A percentile compares a stretch with the other conserved stretches of the same genome.
phyloP scores from a whole-genome alignment of 805 yeast species.

The Gaillardinia entomophila region DNA sequence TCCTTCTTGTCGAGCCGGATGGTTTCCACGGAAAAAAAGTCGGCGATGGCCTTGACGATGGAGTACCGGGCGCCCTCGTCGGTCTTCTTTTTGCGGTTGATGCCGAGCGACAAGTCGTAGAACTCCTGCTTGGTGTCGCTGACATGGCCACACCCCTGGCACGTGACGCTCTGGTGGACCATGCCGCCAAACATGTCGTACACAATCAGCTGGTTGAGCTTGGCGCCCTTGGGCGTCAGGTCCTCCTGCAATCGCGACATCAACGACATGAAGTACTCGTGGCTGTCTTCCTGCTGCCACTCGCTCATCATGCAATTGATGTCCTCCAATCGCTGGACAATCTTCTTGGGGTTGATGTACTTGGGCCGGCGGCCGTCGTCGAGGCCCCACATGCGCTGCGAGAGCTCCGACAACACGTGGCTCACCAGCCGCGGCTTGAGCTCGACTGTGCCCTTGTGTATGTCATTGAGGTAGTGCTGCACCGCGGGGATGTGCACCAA shows the following conservation, averaged over 20 bases:
- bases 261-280: constrained; percentile 92
- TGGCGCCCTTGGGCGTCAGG: constrained; percentile 83
- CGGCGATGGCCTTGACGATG: constrained; percentile 68
- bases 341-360: constrained; percentile 68
- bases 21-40: constrained; percentile 78
- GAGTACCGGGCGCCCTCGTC: constrained; percentile 42
- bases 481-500: constrained; percentile 87
- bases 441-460: constrained; percentile 42
- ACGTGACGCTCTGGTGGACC: constrained; percentile 76
- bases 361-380: constrained; percentile 34
- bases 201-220: constrained; percentile 72
- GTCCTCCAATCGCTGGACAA: constrained; percentile 67
- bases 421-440: constrained; percentile 57
- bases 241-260: constrained; percentile 88
- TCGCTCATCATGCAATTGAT: constrained; percentile 95
- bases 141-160: constrained; percentile 74
- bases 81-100: constrained; percentile 39
- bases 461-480: constrained; percentile 72
- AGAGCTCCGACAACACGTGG: constrained; percentile 60
- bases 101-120: constrained; percentile 82
- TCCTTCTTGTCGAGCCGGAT: constrained; percentile 64
- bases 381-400: constrained; percentile 63
- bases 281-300: constrained; percentile 98
- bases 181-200: constrained; percentile 95
- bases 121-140: constrained; percentile 90